Conservation (phyloP, 176 grass and related monocot genomes). For the Chloris gayana region DNA sequence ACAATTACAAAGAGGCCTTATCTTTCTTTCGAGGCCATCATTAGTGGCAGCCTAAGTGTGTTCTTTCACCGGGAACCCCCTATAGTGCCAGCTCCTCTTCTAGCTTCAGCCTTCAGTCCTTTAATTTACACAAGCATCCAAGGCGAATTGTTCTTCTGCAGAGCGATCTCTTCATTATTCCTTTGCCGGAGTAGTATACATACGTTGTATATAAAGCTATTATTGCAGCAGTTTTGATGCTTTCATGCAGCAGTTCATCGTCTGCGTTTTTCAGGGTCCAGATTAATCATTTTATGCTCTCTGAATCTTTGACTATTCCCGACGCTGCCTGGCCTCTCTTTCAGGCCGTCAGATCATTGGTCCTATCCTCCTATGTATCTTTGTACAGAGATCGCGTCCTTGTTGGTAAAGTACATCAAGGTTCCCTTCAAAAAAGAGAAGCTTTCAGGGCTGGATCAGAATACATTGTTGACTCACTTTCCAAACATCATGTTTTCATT, state of each 20-base stretch:
- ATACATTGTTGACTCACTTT: conserved; percentile 35
- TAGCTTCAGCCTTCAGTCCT: conserved; percentile 21
- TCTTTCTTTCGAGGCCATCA: conserved; percentile 45
- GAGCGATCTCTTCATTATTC: conserved; percentile 20
- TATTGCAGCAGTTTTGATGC: conserved; percentile 5
- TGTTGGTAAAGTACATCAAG: conserved; percentile 21
- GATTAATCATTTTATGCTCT: conserved; percentile 28
- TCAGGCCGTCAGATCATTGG: conserved; percentile 40
- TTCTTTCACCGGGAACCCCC: conserved; percentile 34
- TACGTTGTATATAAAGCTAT: not conserved
- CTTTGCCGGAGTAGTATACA: conserved; percentile 25
- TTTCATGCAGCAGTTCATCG: conserved; percentile 35
- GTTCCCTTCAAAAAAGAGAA: conserved; percentile 32
- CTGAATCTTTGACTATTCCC: conserved; percentile 53
- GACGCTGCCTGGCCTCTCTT: conserved; percentile 49
- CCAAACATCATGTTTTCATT: conserved; percentile 20
- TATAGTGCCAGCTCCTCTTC: conserved; percentile 35
- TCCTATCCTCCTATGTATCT: conserved; percentile 27
- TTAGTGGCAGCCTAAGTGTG: conserved; percentile 28
- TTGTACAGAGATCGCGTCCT: conserved; percentile 20
- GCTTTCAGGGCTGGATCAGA: conserved; percentile 29
- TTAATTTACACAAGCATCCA: conserved; percentile 31
- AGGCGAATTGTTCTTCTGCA: conserved; percentile 20
- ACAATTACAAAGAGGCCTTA: conserved; percentile 16
- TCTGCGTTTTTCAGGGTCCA: conserved; percentile 24